phyloP scores from a whole-genome alignment of 2,329 filamentous ascomycete species.

The Calonectria ilicicola region DNA sequence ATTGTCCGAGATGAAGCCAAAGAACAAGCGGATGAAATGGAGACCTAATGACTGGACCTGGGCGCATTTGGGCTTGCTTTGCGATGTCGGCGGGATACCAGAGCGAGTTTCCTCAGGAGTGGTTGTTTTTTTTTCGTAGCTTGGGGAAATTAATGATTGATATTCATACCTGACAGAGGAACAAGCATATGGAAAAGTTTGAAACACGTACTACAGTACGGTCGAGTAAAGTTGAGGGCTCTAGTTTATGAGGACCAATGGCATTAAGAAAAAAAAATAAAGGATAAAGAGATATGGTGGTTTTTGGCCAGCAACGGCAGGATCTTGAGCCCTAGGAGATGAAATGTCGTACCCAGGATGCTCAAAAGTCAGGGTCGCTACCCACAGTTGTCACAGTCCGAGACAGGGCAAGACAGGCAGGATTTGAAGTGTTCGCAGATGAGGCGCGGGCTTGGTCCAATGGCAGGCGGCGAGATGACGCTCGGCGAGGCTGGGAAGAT shows the following conservation, averaged over 20 bases:
- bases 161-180: not conserved
- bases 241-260: too few relatives aligned
- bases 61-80: not conserved
- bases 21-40: slow-evolving; percentile 29
- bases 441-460: slow-evolving; percentile 9
- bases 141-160: not conserved
- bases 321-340: not conserved
- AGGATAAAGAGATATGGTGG: too few relatives aligned
- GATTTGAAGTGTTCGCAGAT: not conserved
- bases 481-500: slow-evolving; percentile 22
- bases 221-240: too few relatives aligned
- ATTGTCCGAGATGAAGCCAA: slow-evolving; percentile 58
- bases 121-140: not conserved
- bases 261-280: too few relatives aligned
- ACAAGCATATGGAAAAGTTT: not conserved
- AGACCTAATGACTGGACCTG: slow-evolving; percentile 12
- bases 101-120: not conserved
- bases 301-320: not conserved
- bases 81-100: not conserved
- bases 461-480: not conserved
- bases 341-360: not conserved
- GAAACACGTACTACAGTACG: too few relatives aligned
- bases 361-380: not conserved
- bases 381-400: not conserved
- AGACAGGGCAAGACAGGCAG: not conserved